Evolutionary conservation across 495 filamentous ascomycete genomes (phyloP).

Genomic region (Glonium stellatum): DNA sequence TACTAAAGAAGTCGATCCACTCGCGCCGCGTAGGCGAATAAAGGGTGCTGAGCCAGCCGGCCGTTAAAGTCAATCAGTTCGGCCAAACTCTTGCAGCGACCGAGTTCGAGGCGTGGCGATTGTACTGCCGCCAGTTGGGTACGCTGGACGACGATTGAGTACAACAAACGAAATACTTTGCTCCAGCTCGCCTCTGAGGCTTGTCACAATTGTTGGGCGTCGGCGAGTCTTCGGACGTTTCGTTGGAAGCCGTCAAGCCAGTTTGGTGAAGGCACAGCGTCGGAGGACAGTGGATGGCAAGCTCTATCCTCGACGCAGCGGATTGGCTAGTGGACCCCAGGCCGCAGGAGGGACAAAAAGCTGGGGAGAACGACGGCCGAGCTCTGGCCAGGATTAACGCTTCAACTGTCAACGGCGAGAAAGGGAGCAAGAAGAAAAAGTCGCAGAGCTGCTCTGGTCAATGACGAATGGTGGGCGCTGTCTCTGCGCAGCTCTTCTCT

Average conservation of each 20-base stretch:
- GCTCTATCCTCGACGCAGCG: conserved; percentile 9
- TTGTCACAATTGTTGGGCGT: conserved; percentile 10
- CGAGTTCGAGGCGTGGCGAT: neutral
- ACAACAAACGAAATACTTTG: neutral
- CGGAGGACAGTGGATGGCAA: conserved; percentile 22
- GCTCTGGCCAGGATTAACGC: conserved; percentile 13
- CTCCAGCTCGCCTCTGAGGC: conserved; percentile 4
- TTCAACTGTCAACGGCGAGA: conserved; percentile 4
- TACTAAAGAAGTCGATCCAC: conserved; percentile 3
- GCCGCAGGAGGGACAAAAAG: conserved; percentile 18
- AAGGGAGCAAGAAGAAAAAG: neutral
- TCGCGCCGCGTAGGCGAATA: neutral
- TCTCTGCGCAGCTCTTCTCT: neutral
- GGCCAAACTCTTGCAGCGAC: neutral
- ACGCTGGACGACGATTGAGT: neutral
- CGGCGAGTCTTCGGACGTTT: conserved; percentile 15
- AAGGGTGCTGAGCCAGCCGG: neutral
- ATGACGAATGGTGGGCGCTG: neutral
- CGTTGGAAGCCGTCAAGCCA: conserved; percentile 16
- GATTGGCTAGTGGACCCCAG: conserved; percentile 22
- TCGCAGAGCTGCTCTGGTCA: neutral
- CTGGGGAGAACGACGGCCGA: conserved; percentile 13
- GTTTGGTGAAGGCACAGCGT: conserved; percentile 19
- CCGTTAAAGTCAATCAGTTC: neutral
- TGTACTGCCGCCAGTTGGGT: neutral